phyloP scores from a whole-genome alignment of 1,284 basidiomycete species.

The Irpex sp. region DNA sequence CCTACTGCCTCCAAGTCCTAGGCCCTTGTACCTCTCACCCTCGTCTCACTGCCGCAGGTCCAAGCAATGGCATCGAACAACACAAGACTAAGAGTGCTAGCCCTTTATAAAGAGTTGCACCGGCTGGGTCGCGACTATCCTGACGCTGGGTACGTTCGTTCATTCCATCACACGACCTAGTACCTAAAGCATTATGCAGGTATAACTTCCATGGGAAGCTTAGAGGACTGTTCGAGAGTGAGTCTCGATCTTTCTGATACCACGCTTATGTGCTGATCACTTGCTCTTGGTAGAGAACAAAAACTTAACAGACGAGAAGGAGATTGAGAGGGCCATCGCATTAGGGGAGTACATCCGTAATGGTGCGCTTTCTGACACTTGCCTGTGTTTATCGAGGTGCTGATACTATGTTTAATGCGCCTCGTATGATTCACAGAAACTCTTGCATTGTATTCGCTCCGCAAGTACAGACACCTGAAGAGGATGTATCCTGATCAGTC shows the following conservation, averaged over 20 bases:
- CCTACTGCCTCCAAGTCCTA: no score
- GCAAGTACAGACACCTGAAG: constrained; percentile 83
- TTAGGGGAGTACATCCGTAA: constrained; percentile 88
- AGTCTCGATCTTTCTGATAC: constrained; percentile 17
- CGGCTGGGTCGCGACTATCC: constrained; percentile 76
- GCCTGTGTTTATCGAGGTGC: neutral
- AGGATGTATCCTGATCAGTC: constrained; percentile 56
- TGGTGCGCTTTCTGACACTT: constrained; percentile 44
- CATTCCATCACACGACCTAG: constrained; percentile 8
- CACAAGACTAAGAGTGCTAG: constrained; percentile 55
- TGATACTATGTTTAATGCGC: neutral
- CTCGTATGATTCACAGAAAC: constrained; percentile 54
- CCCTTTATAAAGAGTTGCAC: constrained; percentile 76
- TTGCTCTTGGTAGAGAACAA: constrained; percentile 56
- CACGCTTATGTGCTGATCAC: neutral
- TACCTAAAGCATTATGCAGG: constrained; percentile 31
- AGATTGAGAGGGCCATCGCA: constrained; percentile 77
- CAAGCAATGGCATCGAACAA: constrained; percentile 32
- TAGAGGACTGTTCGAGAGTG: constrained; percentile 69
- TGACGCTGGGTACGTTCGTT: constrained; percentile 59
- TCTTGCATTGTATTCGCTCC: constrained; percentile 78
- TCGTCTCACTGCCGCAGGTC: neutral
- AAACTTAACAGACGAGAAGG: constrained; percentile 60
- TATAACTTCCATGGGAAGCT: constrained; percentile 75
- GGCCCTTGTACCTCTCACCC: neutral